Evolutionary conservation across 1,139 yeast genomes (phyloP), one percentile per base, ranked within the genome.

Genomic region (Kluyveromyces sp.): DNA sequence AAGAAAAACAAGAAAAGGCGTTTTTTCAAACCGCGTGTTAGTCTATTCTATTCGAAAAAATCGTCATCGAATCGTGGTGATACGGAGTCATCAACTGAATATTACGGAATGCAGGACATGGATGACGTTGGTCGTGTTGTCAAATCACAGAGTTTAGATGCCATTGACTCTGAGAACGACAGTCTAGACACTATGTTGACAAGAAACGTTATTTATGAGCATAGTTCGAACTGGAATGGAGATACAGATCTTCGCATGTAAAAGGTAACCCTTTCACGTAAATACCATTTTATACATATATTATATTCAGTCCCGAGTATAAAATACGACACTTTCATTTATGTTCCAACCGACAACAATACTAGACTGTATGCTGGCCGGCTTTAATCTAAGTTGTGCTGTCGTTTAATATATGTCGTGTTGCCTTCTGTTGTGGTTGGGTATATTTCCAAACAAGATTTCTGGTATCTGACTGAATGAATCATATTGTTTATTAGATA

Each of bases 171-270:
- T 10, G 36, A 32, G 34, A 43, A 47, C 31, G 52, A 48, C 25
- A 53, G 55, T 32, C 45, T 48, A 25, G 57, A 53, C 35, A 54
- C 57, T 2, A 45, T 52, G 38, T 46, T 54, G 36, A 53, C 55
- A 4, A 53, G 54, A 34, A 54, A 54, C 39, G 49, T 50, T 43
- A 52, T 54, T 28, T 54, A 50, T 30, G 50, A 52, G 34, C 50
- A 52, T 34, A 47, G 47, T 37, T 42, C 47, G 27, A 38, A 32
- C 10, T 43, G 21, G 21, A 42, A 34, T 30, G 32, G 10, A 30
- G 32, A 30, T 8, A 30, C n/a, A 10, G 32, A 30, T 7, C 8
- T 30, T 30, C 7, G 8, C 7, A 34, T 8, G 25, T 15, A 31
- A 44, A 35, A 36, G 37, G 33, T n/a, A 28, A 33, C 40, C 31